Evolutionary conservation across 2,329 filamentous ascomycete genomes (phyloP), one percentile per base, ranked within the genome.

Genomic region (Talaromyces verruculosus): DNA sequence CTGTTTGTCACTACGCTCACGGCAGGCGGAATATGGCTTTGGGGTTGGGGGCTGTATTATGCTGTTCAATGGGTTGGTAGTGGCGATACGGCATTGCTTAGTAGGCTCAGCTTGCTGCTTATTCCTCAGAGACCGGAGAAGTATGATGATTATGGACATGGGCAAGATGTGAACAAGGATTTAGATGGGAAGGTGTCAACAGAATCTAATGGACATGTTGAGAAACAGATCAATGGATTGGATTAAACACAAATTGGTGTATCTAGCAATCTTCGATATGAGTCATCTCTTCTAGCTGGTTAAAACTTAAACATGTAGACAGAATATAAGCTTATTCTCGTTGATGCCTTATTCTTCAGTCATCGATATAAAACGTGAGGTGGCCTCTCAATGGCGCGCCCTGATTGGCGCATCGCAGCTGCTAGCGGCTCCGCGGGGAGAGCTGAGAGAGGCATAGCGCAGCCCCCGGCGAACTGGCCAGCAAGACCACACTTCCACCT

Each of bases 401-500:
- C 60, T 66, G 65, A 66, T 66, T 66, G 65, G 65, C 45, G n/a
- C 37, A 11, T 43, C 22, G n/a, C 28, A 30, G 30, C 11, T 33
- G 39, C 51, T 41, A 53, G 33, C 61, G 53, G 57, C 53, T 59
- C 62, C 61, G 65, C 33, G 61, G 61, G 64, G 65, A 53, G 30
- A 0, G 41, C 66, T 60, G 45, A 35, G 59, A 53, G 41, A 19
- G 30, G 61, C n/a, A 37, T 68, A 68, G 67, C 66, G 67, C 47
- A 28, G 8, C 59, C 25, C 53, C 25, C 59, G 58, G 47, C 39
- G 63, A 67, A 67, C 66, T 65, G 75, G 72, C 76, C 75, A 76
- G 73, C 47, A 30, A 47, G 45, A 25, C 76, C 76, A 76, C 17
- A 43, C 41, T 65, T 59, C 60, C 55, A 53, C 49, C 49, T 41